These are phyloP conservation scores for Apiospora marii DNA, from an alignment of 2,329 filamentous ascomycete species.

Conservation along the genomic window DNA sequence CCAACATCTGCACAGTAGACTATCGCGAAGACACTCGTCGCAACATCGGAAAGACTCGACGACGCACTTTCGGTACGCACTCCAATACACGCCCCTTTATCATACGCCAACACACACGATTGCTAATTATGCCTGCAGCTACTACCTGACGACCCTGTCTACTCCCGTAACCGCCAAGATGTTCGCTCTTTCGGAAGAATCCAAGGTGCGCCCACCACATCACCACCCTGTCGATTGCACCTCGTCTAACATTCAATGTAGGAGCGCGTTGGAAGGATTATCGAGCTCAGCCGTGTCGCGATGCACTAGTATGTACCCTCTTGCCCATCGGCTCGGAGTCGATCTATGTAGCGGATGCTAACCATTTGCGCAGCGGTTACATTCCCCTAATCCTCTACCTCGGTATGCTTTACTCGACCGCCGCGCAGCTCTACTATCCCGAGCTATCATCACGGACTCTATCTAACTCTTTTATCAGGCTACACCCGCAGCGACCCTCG, in stretches of 20 bases:
- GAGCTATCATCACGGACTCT: background rate
- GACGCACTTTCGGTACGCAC: background rate
- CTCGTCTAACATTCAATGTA: slow-evolving; percentile 46
- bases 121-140: slow-evolving; percentile 1
- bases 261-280: slow-evolving; percentile 98
- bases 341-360: slow-evolving; percentile 38
- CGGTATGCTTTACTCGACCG: slow-evolving; percentile 61
- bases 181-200: slow-evolving; percentile 88
- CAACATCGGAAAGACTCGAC: background rate
- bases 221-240: background rate
- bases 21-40: slow-evolving; percentile 7
- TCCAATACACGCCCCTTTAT: background rate
- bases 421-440: background rate
- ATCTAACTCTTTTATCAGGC: slow-evolving; percentile 56
- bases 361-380: slow-evolving; percentile 75
- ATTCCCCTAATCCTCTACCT: slow-evolving; percentile 96
- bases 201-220: slow-evolving; percentile 71
- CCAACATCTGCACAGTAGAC: background rate
- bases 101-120: background rate
- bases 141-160: background rate
- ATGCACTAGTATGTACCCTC: slow-evolving; percentile 85
- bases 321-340: background rate
- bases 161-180: slow-evolving; percentile 46
- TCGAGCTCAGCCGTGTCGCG: slow-evolving; percentile 90
- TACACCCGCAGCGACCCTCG: slow-evolving; percentile 94